These are phyloP conservation scores for Pestalotiopsis sp. DNA, from an alignment of 2,329 filamentous ascomycete species.

Conservation along the genomic window DNA sequence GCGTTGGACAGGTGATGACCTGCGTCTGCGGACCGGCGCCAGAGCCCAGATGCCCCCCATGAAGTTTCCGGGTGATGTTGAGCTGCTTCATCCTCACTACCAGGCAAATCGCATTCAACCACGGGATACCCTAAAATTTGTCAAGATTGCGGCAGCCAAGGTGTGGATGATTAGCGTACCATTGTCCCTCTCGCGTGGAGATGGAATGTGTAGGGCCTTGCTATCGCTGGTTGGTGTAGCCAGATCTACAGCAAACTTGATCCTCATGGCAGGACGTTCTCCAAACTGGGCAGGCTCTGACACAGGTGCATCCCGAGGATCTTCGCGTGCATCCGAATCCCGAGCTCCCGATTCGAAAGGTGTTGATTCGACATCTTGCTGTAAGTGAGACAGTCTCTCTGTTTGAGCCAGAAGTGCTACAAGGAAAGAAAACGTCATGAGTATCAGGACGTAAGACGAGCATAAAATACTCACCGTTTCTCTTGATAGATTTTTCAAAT, in stretches of 20 bases:
- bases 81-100: background rate
- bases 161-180: background rate
- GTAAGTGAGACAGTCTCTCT: background rate
- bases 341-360: background rate
- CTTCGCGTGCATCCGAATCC: background rate
- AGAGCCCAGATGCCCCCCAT: background rate
- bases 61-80: background rate
- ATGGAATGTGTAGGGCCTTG: background rate
- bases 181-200: background rate
- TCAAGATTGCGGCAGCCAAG: background rate
- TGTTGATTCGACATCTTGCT: background rate
- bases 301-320: background rate
- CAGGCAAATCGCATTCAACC: background rate
- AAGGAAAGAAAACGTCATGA: background rate
- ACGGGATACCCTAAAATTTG: background rate
- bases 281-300: background rate
- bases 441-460: background rate
- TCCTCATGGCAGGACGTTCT: background rate
- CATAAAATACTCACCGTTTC: conserved; percentile 31
- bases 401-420: background rate
- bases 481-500: conserved; percentile 48
- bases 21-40: background rate
- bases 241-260: background rate
- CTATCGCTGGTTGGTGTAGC: background rate
- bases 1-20: background rate